These are phyloP conservation scores for Eucalyptus pauciflora DNA, from an alignment of 345 rosid species.

Conservation along the genomic window DNA sequence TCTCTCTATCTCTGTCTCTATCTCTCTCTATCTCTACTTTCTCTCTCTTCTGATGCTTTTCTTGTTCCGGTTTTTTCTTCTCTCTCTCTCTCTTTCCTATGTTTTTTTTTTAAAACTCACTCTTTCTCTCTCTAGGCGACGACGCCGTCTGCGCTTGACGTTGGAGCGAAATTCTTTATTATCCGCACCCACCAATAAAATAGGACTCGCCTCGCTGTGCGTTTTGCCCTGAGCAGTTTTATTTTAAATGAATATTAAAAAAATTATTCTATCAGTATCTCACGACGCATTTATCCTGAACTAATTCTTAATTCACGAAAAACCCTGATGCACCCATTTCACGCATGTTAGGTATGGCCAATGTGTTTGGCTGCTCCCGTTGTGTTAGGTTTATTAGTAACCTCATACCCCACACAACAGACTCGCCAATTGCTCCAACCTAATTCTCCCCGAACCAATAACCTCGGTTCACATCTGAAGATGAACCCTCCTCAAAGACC, in stretches of 20 bases:
- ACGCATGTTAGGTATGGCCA: fast-evolving
- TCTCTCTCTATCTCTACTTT: neutral
- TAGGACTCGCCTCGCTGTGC: neutral
- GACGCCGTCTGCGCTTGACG: neutral
- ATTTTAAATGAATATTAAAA: too few species aligned
- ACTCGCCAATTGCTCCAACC: fast-evolving
- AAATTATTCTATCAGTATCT: fast-evolving
- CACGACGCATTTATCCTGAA: fast-evolving
- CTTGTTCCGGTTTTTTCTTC: neutral
- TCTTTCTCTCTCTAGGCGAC: neutral
- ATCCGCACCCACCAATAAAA: neutral
- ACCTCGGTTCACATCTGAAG: fast-evolving
- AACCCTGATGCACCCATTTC: too few species aligned
- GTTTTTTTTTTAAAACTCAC: fast-evolving
- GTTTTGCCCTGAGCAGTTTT: neutral
- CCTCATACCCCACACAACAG: fast-evolving
- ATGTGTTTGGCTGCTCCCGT: fast-evolving
- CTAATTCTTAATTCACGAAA: neutral
- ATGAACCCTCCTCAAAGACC: neutral
- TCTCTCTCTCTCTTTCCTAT: neutral
- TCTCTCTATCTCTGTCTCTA: neutral
- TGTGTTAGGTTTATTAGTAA: too few species aligned
- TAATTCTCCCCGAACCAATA: fast-evolving
- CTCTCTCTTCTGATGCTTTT: neutral
- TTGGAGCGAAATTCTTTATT: neutral